Evolutionary conservation across 1,284 basidiomycete genomes (phyloP).

Genomic region (Ustilago cynodontis): DNA sequence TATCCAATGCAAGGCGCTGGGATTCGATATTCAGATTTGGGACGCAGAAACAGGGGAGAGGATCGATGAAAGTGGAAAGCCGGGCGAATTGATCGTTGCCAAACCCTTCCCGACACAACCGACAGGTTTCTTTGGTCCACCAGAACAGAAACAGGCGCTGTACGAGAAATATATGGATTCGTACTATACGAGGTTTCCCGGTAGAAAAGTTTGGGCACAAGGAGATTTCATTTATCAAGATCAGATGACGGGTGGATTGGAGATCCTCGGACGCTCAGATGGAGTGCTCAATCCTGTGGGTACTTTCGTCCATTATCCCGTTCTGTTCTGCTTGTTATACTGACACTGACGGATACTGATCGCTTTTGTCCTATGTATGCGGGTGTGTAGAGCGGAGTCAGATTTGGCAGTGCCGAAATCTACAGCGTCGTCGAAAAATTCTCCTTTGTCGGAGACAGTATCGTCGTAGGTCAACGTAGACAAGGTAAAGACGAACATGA

Average conservation of each 20-base stretch:
- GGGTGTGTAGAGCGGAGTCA: slow-evolving; percentile 76
- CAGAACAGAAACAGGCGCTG: slow-evolving; percentile 55
- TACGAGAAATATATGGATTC: slow-evolving; percentile 68
- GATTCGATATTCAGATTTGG: slow-evolving; percentile 63
- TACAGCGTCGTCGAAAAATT: slow-evolving; percentile 78
- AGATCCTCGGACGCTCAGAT: slow-evolving; percentile 78
- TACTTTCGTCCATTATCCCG: neutral
- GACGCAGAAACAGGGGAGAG: slow-evolving; percentile 53
- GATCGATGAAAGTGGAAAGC: slow-evolving; percentile 52
- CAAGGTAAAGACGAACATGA: slow-evolving; percentile 60
- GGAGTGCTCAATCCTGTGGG: slow-evolving; percentile 74
- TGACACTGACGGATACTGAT: slow-evolving; percentile 8
- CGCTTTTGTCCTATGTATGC: neutral
- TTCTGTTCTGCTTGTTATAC: neutral
- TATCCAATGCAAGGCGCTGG: slow-evolving; percentile 65
- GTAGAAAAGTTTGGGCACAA: slow-evolving; percentile 54
- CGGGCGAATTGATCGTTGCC: slow-evolving; percentile 66
- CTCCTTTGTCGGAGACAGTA: slow-evolving; percentile 61
- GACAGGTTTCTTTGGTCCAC: slow-evolving; percentile 46
- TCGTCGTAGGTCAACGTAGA: slow-evolving; percentile 64
- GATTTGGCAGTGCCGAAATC: slow-evolving; percentile 85
- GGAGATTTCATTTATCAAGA: slow-evolving; percentile 58
- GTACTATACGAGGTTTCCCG: slow-evolving; percentile 64
- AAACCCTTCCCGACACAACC: slow-evolving; percentile 70
- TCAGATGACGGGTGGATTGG: slow-evolving; percentile 75